A percentile compares a stretch with the other conserved stretches of the same genome.
Conservation (phyloP, 2,329 filamentous ascomycete genomes). For the Apiospora koreana region DNA sequence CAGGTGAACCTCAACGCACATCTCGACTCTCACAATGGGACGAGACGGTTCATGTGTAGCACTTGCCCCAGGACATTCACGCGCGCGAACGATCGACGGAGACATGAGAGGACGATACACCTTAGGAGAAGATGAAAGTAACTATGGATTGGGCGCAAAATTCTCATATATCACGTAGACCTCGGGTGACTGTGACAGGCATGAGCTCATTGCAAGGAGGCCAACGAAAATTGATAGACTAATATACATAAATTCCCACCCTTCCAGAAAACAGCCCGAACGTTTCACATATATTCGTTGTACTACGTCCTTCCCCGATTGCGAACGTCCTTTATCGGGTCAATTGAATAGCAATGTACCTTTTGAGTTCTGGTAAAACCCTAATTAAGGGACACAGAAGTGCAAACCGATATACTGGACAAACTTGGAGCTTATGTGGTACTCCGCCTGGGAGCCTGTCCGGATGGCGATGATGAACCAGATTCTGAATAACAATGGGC, state of each 20-base stretch:
- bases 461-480: not conserved
- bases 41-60: constrained; percentile 2
- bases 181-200: too few relatives aligned
- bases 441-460: not conserved
- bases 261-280: too few relatives aligned
- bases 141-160: too few relatives aligned
- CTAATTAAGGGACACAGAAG: not conserved
- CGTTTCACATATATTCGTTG: not conserved
- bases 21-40: constrained; percentile 14
- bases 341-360: not conserved
- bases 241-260: too few relatives aligned
- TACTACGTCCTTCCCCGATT: not conserved
- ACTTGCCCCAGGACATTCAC: constrained; percentile 13
- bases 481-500: not conserved
- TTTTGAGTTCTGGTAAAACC: not conserved
- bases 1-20: constrained; percentile 9
- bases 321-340: not conserved
- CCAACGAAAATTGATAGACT: too few relatives aligned
- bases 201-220: too few relatives aligned
- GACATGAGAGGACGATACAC: constrained; percentile 16
- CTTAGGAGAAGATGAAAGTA: not conserved
- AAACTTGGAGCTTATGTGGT: not conserved
- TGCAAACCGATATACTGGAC: not conserved
- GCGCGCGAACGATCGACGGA: constrained; percentile 13
- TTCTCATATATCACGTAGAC: too few relatives aligned